phyloP scores from a whole-genome alignment of 2,329 filamentous ascomycete genomes.

The Penicillium sp. region DNA sequence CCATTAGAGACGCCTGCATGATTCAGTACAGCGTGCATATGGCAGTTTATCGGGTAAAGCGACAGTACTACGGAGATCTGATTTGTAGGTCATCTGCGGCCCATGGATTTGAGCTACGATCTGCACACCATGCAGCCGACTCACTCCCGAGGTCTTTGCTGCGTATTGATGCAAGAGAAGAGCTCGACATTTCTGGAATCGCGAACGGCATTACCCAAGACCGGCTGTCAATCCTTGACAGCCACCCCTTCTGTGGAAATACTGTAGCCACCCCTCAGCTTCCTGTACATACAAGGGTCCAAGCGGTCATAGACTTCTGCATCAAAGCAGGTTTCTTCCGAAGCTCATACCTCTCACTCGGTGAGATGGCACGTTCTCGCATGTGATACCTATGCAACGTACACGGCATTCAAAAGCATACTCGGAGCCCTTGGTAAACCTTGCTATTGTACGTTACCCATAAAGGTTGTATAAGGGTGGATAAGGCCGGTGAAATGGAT shows the following conservation, averaged over 20 bases:
- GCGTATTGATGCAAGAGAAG: constrained; percentile 3
- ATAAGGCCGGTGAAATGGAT: constrained; percentile 1
- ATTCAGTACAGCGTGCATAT: neutral
- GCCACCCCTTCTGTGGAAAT: neutral
- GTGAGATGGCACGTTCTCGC: neutral
- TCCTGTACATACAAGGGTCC: neutral
- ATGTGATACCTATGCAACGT: neutral
- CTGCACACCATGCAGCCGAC: constrained; percentile 14
- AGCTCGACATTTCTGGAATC: constrained; percentile 6
- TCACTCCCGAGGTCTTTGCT: constrained; percentile 3
- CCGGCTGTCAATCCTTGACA: constrained; percentile 3
- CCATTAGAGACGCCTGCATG: neutral
- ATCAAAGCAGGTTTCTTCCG: constrained; percentile 1
- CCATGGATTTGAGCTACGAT: constrained; percentile 13
- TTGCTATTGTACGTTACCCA: neutral
- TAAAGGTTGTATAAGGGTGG: neutral
- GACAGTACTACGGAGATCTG: constrained; percentile 1
- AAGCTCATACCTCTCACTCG: neutral
- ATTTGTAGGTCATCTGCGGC: constrained; percentile 24
- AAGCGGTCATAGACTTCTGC: neutral
- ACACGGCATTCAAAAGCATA: neutral
- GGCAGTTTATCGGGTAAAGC: neutral
- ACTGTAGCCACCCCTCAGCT: neutral
- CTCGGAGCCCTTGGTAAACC: neutral
- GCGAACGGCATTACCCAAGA: neutral